These are phyloP conservation scores for Dothideomycetes sp. DNA, from an alignment of 2,329 filamentous ascomycete species.

Conservation along the genomic window DNA sequence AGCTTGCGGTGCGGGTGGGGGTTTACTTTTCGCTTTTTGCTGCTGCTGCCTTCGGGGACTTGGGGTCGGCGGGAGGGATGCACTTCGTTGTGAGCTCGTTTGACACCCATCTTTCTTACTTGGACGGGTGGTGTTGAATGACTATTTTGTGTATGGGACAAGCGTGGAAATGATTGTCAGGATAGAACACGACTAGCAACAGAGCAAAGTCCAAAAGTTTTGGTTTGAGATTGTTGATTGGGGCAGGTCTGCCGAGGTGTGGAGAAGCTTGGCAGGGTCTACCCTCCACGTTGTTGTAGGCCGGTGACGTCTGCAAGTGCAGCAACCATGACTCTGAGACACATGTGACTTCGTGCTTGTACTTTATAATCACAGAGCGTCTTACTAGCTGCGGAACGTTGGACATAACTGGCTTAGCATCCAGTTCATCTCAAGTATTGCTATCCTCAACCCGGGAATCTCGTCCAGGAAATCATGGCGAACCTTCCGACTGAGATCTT, in stretches of 20 bases:
- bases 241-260: not conserved
- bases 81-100: conserved; percentile 13
- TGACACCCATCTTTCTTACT: too few relatives aligned
- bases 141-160: not conserved
- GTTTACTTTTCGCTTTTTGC: conserved; percentile 15
- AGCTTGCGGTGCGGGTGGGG: conserved; percentile 15
- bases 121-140: conserved; percentile 9
- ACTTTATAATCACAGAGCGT: too few relatives aligned
- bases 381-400: too few relatives aligned
- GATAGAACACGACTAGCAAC: not conserved
- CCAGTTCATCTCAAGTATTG: too few relatives aligned
- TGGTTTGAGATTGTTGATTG: not conserved
- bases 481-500: too few relatives aligned
- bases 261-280: not conserved
- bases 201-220: not conserved
- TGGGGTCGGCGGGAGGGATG: conserved; percentile 16
- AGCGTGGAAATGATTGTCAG: not conserved
- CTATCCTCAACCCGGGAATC: too few relatives aligned
- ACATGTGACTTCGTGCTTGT: too few relatives aligned
- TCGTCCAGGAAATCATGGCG: too few relatives aligned
- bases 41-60: conserved; percentile 14
- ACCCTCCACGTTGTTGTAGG: too few relatives aligned
- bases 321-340: too few relatives aligned
- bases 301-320: too few relatives aligned
- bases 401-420: too few relatives aligned